Base-by-base conservation (phyloP, 306 rosid species). In the Luffa acutangula region DNA sequence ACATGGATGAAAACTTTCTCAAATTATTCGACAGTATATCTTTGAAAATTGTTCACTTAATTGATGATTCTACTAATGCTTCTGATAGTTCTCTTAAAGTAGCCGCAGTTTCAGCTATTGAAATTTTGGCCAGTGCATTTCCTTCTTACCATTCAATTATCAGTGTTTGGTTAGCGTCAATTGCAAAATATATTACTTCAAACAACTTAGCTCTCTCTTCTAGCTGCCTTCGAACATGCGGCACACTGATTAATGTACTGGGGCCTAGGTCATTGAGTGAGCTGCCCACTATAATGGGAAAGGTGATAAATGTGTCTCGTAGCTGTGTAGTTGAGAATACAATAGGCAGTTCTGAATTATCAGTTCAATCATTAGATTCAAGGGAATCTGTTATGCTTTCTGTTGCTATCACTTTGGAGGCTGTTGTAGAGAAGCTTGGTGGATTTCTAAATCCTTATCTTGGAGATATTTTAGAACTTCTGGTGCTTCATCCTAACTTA, bases 41-140 rank as follows among this genome's bases (percentile, higher is more conserved):
- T 85, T 41, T 56, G 34, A 91, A 86, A 87, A 89, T 92, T 79
- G 84, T 89, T 77, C 72, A 72, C 74, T 78, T 91, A 36, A 82
- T 94, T 80, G 89, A 92, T 85, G 85, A 80, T 85, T 81, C 91
- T 73, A 31, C 70, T 46, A 84, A 84, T 39, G 81, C 64, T 79
- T 81, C 86, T 43, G 83, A 80, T 83, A 57, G 72, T 74, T 88
- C 93, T 75, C 83, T 94, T 87, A 91, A 92, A 89, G 83, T 91
- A 88, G 97, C 91, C 18, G 93, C 98, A 10, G 82, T 89, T 75
- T 89, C 91, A 54, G 95, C 98, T n/a, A 83, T 94, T 71, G 97
- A 92, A 83, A 92, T 85, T 85, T 84, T 94, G 73, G 95, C 95
- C 63, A 79, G 46, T 82, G 85, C 79, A 53, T 87, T 89, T 64